A percentile compares a stretch with the other conserved stretches of the same genome.
phyloP scores from a whole-genome alignment of 257 asterid species.

The Fraxinus quadrangulata region DNA sequence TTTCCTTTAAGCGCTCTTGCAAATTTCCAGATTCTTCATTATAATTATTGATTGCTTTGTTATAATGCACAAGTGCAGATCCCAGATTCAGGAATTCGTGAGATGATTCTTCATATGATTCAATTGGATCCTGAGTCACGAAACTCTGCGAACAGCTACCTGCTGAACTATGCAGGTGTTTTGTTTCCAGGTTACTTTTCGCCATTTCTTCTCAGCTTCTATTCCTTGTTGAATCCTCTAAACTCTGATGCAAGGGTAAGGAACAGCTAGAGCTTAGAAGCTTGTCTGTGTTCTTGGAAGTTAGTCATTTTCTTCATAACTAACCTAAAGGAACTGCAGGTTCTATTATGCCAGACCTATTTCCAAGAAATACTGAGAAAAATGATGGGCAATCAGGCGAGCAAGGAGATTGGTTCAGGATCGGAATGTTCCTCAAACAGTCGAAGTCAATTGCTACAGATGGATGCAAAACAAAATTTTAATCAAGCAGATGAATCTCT shows the following conservation, averaged over 20 bases:
- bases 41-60: constrained; percentile 25
- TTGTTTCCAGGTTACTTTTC: constrained; percentile 92
- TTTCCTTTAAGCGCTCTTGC: constrained; percentile 1
- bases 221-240: constrained; percentile 83
- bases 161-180: constrained; percentile 75
- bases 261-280: constrained; percentile 5
- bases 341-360: constrained; percentile 85
- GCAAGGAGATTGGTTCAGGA: constrained; percentile 38
- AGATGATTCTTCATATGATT: constrained; percentile 98
- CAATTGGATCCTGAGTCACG: constrained; percentile 90
- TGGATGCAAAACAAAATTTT: constrained; percentile 37
- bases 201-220: constrained; percentile 90
- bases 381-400: constrained; percentile 64
- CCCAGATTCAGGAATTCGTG: constrained; percentile 94
- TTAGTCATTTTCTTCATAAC: constrained; percentile 22
- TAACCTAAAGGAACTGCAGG: constrained; percentile 52
- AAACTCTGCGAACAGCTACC: constrained; percentile 83
- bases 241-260: constrained; percentile 93
- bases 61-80: constrained; percentile 54
- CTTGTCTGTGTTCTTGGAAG: constrained; percentile 21
- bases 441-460: constrained; percentile 33
- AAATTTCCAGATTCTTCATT: constrained; percentile 9
- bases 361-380: constrained; percentile 85
- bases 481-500: constrained; percentile 34
- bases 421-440: constrained; percentile 36